Evolutionary conservation across 1,284 basidiomycete species (phyloP).

Genomic region (Entoloma clypeatum): DNA sequence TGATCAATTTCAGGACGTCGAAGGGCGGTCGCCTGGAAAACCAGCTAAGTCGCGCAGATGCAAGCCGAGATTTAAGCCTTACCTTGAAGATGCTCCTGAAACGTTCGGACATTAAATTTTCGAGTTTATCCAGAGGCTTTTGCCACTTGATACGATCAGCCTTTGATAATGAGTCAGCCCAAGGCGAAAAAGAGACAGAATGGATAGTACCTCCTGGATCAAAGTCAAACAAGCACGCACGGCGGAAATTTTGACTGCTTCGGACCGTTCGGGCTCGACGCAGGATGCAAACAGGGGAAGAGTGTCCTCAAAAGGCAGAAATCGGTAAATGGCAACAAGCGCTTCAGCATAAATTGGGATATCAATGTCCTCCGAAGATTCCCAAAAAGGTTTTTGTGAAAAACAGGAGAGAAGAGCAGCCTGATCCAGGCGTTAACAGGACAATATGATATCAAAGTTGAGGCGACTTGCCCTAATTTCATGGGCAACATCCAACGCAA

Average conservation of each 20-base stretch:
- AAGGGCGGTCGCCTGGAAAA: constrained; percentile 42
- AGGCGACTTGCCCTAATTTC: constrained; percentile 63
- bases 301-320: constrained; percentile 59
- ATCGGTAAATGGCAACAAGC: constrained; percentile 69
- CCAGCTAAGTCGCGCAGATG: constrained; percentile 13
- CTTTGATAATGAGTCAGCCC: constrained; percentile 30
- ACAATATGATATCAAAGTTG: background rate
- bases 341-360: constrained; percentile 77
- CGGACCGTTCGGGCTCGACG: constrained; percentile 71
- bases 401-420: constrained; percentile 44
- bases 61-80: constrained; percentile 9
- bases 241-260: constrained; percentile 76
- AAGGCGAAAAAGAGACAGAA: constrained; percentile 17
- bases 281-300: constrained; percentile 58
- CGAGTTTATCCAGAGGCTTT: constrained; percentile 44
- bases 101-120: constrained; percentile 42
- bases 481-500: constrained; percentile 72
- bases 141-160: constrained; percentile 57
- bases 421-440: constrained; percentile 28
- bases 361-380: constrained; percentile 68
- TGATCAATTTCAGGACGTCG: constrained; percentile 55
- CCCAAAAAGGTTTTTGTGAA: constrained; percentile 66
- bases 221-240: constrained; percentile 64
- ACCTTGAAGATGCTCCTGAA: constrained; percentile 57
- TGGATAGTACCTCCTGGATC: constrained; percentile 36